Evolutionary conservation across 345 rosid genomes (phyloP).

Genomic region (Sisymbrium irio): DNA sequence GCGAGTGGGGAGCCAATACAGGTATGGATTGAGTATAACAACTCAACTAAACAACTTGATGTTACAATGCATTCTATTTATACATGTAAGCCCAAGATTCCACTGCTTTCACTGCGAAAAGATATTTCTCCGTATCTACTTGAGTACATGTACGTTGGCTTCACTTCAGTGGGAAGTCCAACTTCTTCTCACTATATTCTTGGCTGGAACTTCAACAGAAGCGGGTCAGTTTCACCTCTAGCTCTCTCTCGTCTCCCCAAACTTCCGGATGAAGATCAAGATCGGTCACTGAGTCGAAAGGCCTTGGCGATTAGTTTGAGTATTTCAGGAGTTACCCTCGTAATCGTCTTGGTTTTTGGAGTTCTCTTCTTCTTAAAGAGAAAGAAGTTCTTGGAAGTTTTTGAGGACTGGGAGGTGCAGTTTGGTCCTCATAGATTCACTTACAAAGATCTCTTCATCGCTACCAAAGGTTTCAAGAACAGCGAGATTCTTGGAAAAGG

Average conservation of each 20-base stretch:
- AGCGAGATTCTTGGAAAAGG: constrained; percentile 68
- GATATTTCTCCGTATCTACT: constrained; percentile 38
- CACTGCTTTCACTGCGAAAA: not conserved
- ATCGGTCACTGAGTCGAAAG: constrained; percentile 16
- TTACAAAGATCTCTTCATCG: constrained; percentile 52
- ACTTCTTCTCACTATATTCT: constrained; percentile 15
- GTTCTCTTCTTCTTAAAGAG: not conserved
- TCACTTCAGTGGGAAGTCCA: not conserved
- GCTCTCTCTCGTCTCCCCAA: constrained; percentile 10
- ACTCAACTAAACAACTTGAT: constrained; percentile 24
- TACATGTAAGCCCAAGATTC: constrained; percentile 39
- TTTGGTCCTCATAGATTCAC: constrained; percentile 68
- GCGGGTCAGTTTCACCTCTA: constrained; percentile 37
- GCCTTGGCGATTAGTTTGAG: not conserved
- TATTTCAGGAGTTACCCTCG: not conserved
- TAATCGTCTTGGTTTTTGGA: not conserved
- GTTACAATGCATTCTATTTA: constrained; percentile 46
- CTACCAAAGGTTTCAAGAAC: constrained; percentile 60
- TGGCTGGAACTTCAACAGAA: constrained; percentile 32
- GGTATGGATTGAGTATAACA: constrained; percentile 58
- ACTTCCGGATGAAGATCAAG: constrained; percentile 13
- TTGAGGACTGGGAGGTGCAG: constrained; percentile 73
- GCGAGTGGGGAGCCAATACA: constrained; percentile 42
- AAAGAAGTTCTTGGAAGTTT: constrained; percentile 17
- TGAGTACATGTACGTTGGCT: constrained; percentile 37